phyloP scores from a whole-genome alignment of 2,329 filamentous ascomycete species.

The Alternaria infectoria region DNA sequence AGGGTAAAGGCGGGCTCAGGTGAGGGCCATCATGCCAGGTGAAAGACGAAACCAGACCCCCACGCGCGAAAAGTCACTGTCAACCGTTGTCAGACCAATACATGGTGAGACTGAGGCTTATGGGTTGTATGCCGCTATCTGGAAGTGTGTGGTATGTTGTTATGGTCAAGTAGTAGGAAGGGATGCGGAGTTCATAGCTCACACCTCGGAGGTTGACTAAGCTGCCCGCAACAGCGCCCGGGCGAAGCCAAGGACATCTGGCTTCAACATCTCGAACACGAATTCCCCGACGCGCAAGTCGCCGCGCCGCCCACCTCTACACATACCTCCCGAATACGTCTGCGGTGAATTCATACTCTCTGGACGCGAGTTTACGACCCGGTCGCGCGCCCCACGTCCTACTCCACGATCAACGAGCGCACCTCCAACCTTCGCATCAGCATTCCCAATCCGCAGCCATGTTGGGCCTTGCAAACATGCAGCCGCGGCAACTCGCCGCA shows the following conservation, averaged over 20 bases:
- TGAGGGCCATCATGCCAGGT: background rate
- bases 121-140: background rate
- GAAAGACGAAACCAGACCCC: constrained; percentile 2
- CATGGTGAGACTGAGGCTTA: background rate
- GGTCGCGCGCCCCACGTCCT: background rate
- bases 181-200: constrained; percentile 16
- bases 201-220: constrained; percentile 28
- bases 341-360: background rate
- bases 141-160: background rate
- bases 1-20: constrained; percentile 5
- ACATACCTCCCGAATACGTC: background rate
- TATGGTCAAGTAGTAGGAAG: background rate
- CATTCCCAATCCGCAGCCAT: constrained; percentile 28
- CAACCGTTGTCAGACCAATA: background rate
- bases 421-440: constrained; percentile 1
- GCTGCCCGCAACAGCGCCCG: constrained; percentile 24
- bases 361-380: background rate
- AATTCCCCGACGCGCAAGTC: constrained; percentile 16
- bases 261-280: constrained; percentile 33
- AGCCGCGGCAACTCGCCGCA: constrained; percentile 79
- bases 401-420: background rate
- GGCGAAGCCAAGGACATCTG: constrained; percentile 38
- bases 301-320: background rate
- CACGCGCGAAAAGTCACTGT: background rate
- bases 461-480: constrained; percentile 63